phyloP scores from a whole-genome alignment of 129 eudicot genomes.

The Solidago caesia region DNA sequence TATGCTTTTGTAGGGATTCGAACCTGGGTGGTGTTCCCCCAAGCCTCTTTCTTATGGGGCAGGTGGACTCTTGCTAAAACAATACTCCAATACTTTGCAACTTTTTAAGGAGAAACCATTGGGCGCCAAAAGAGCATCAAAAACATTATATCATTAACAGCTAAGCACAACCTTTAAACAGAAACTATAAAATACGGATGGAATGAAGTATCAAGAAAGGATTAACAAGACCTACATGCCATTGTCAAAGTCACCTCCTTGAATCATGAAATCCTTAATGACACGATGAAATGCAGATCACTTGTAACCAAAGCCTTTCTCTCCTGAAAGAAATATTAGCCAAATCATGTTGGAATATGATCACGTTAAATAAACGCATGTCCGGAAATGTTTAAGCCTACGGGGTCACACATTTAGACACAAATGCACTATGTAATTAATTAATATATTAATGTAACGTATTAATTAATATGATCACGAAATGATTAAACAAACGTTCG shows the following conservation, averaged over 20 bases:
- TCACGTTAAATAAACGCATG: too few relatives aligned
- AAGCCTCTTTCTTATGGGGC: too few relatives aligned
- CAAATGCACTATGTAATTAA: too few relatives aligned
- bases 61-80: background rate
- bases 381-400: too few relatives aligned
- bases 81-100: background rate
- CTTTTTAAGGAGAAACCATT: background rate
- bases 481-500: too few relatives aligned
- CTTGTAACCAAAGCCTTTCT: slow-evolving; percentile 91
- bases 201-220: background rate
- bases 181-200: background rate
- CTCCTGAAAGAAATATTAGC: slow-evolving; percentile 47
- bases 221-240: slow-evolving; percentile 87
- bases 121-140: slow-evolving; percentile 2
- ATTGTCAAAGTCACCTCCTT: slow-evolving; percentile 94
- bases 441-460: too few relatives aligned
- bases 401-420: too few relatives aligned
- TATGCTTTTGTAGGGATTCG: too few relatives aligned
- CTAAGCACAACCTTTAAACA: background rate
- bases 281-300: slow-evolving; percentile 94
- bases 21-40: too few relatives aligned
- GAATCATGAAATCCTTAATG: slow-evolving; percentile 95
- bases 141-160: background rate
- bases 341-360: too few relatives aligned
- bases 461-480: too few relatives aligned